Evolutionary conservation across 345 rosid genomes (phyloP).

Genomic region (Lumnitzera racemosa): DNA sequence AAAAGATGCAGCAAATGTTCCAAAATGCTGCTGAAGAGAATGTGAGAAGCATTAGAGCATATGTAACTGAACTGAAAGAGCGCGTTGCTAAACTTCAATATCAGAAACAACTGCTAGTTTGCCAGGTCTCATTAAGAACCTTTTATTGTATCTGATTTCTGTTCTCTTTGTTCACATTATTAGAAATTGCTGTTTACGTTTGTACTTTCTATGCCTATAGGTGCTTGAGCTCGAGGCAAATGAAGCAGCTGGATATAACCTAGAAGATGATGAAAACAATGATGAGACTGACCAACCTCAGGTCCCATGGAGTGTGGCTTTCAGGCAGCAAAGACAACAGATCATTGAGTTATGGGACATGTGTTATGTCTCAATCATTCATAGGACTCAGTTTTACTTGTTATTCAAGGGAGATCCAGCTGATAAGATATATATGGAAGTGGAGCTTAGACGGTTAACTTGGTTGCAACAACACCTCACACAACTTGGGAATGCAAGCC

Average conservation of each 20-base stretch:
- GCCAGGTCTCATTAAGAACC: slow-evolving; percentile 50
- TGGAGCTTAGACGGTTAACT: slow-evolving; percentile 88
- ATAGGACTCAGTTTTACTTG: slow-evolving; percentile 90
- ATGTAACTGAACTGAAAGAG: slow-evolving; percentile 90
- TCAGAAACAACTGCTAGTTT: slow-evolving; percentile 99
- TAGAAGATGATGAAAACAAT: slow-evolving; percentile 47
- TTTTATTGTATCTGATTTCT: background rate
- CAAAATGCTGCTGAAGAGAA: slow-evolving; percentile 99
- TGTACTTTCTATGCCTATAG: slow-evolving; percentile 21
- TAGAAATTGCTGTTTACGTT: background rate
- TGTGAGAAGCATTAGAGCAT: slow-evolving; percentile 87
- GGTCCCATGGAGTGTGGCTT: slow-evolving; percentile 76
- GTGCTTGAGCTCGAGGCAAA: slow-evolving; percentile 98
- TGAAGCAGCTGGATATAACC: slow-evolving; percentile 75
- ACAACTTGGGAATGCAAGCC: slow-evolving; percentile 85
- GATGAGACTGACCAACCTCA: slow-evolving; percentile 50
- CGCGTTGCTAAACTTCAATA: slow-evolving; percentile 96
- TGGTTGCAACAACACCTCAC: slow-evolving; percentile 95
- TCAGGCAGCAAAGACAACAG: slow-evolving; percentile 82
- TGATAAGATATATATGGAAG: slow-evolving; percentile 97
- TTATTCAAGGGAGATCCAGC: slow-evolving; percentile 92
- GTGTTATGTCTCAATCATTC: slow-evolving; percentile 82
- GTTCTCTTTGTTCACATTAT: background rate
- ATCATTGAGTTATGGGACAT: slow-evolving; percentile 92
- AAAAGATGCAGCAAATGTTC: slow-evolving; percentile 97